These are phyloP conservation scores for Huntiella bhutanensis DNA, from an alignment of 2,329 filamentous ascomycete genomes.

Conservation along the genomic window DNA sequence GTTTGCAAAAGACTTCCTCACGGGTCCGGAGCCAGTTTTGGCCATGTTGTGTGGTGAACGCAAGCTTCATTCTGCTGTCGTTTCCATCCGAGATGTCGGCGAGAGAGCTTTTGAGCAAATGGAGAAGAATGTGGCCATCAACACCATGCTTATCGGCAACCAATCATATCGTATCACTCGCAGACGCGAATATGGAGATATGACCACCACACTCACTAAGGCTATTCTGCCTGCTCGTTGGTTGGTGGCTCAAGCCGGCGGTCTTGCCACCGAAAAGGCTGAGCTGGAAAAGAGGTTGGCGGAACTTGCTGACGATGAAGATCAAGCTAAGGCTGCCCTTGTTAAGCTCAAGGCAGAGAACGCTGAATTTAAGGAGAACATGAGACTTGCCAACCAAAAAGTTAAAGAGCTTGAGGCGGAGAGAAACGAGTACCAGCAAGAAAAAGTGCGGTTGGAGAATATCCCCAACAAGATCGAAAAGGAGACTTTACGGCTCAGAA, in stretches of 20 bases:
- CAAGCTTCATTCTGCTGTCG: conserved; percentile 47
- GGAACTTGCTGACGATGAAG: conserved; percentile 22
- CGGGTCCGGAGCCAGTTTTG: conserved; percentile 65
- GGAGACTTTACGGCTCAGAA: conserved; percentile 14
- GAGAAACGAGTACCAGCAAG: conserved; percentile 49
- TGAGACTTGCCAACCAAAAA: no score
- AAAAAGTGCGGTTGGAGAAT: conserved; percentile 42
- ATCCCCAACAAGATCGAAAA: conserved; percentile 54
- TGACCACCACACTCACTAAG: conserved; percentile 44
- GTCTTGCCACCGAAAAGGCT: conserved; percentile 42
- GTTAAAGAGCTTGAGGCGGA: conserved; percentile 29
- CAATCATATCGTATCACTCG: conserved; percentile 46
- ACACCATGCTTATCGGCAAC: conserved; percentile 49
- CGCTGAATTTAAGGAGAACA: background rate
- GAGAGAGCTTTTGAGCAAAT: conserved; percentile 52
- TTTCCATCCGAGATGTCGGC: conserved; percentile 42
- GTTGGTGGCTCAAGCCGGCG: background rate
- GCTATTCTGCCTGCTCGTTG: background rate
- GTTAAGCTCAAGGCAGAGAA: background rate
- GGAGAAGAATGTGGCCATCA: conserved; percentile 35
- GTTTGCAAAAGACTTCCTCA: conserved; percentile 60
- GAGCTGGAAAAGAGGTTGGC: conserved; percentile 36
- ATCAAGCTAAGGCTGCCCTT: conserved; percentile 20
- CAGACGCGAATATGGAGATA: conserved; percentile 62
- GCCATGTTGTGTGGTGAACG: conserved; percentile 71